phyloP scores from a whole-genome alignment of 768 basidiomycete species.

The Kockovaella imperatae region DNA sequence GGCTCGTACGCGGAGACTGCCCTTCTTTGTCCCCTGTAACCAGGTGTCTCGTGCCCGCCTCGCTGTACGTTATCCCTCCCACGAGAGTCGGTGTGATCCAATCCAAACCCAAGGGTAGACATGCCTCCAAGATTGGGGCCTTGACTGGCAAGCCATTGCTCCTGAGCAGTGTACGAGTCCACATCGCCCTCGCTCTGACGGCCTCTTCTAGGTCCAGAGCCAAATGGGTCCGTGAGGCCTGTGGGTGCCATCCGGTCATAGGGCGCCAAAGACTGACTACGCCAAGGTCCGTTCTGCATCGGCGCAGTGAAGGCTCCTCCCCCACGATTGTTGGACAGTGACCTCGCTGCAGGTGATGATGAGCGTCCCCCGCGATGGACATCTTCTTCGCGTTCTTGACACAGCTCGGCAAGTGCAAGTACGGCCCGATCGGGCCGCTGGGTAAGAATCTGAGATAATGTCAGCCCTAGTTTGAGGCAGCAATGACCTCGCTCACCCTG shows the following conservation, averaged over 20 bases:
- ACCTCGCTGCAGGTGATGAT: slow-evolving; percentile 38
- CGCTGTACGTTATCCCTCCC: slow-evolving; percentile 32
- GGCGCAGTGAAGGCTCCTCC: slow-evolving; percentile 21
- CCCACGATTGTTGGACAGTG: slow-evolving; percentile 26
- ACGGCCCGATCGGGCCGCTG: slow-evolving; percentile 72
- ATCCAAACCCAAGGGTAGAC: slow-evolving; percentile 23
- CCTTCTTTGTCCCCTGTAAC: slow-evolving; percentile 15
- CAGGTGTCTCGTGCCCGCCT: slow-evolving; percentile 34
- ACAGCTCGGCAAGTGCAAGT: slow-evolving; percentile 75
- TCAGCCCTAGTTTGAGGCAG: slow-evolving; percentile 1
- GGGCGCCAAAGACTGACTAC: slow-evolving; percentile 35
- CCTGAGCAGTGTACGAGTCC: slow-evolving; percentile 33
- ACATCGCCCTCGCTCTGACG: slow-evolving; percentile 25
- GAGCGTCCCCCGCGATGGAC: slow-evolving; percentile 45
- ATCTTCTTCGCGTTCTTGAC: slow-evolving; percentile 69
- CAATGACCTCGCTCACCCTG: slow-evolving; percentile 23
- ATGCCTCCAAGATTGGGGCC: slow-evolving; percentile 36
- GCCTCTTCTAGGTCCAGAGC: slow-evolving; percentile 12
- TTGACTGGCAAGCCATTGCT: slow-evolving; percentile 42
- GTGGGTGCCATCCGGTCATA: slow-evolving; percentile 33
- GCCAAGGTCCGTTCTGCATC: slow-evolving; percentile 17
- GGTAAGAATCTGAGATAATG: slow-evolving; percentile 59
- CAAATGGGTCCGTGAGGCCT: slow-evolving; percentile 17
- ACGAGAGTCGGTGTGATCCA: slow-evolving; percentile 16
- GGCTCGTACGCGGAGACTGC: slow-evolving; percentile 17